Percentiles rank a stretch among this genome's conserved stretches.
Conservation (phyloP, 1,284 basidiomycete genomes). For the Ganoderma lucidum region DNA sequence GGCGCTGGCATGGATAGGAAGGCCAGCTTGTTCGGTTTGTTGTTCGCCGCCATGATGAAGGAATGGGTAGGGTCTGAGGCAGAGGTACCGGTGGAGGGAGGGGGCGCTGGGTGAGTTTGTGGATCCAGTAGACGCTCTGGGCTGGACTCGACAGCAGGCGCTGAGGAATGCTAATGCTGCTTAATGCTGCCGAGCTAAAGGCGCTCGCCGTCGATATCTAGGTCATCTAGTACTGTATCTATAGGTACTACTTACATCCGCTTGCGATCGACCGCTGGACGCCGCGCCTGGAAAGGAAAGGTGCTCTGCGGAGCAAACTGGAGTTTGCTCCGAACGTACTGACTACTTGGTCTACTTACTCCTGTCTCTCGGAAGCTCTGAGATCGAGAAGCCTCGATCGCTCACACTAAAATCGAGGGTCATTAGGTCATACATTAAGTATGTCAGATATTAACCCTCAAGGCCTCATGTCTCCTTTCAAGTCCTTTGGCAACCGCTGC, state of each 20-base stretch:
- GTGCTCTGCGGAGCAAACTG: too few relatives aligned
- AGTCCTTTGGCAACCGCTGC: too few relatives aligned
- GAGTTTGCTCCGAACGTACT: background rate
- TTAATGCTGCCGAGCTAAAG: too few relatives aligned
- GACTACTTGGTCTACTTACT: background rate
- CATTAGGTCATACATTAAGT: too few relatives aligned
- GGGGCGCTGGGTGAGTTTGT: background rate
- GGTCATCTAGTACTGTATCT: too few relatives aligned
- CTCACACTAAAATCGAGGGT: background rate
- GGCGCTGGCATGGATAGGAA: conserved; percentile 90
- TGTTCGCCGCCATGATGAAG: conserved; percentile 55
- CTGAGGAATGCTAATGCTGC: background rate
- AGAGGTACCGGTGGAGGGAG: background rate
- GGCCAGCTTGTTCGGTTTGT: conserved; percentile 78
- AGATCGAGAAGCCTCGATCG: background rate
- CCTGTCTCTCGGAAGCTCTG: background rate
- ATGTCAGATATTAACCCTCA: too few relatives aligned
- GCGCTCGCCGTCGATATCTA: too few relatives aligned
- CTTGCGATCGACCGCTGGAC: too few relatives aligned
- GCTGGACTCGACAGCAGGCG: too few relatives aligned
- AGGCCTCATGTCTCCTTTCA: too few relatives aligned
- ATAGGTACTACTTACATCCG: too few relatives aligned
- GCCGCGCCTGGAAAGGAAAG: too few relatives aligned
- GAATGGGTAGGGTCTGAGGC: background rate
- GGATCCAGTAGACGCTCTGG: background rate